phyloP scores from a whole-genome alignment of 495 filamentous ascomycete species.

The Penicillium riverlandense region DNA sequence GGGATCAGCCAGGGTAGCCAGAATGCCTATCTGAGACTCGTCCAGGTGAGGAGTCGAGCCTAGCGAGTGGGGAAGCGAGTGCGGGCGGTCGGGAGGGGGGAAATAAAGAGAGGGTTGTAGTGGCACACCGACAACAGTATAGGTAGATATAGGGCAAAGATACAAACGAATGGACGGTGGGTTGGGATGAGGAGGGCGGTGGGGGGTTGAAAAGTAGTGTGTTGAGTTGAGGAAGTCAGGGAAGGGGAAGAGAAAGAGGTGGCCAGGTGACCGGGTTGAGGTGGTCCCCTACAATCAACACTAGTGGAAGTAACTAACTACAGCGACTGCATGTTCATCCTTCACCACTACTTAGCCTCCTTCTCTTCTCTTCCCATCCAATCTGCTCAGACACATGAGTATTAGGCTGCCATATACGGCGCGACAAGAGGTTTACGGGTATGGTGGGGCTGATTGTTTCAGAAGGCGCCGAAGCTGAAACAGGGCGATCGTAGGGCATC shows the following conservation, averaged over 20 bases:
- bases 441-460: conserved; percentile 22
- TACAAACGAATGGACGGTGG: conserved; percentile 9
- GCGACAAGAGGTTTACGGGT: too few relatives aligned
- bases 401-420: too few relatives aligned
- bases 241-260: conserved; percentile 1
- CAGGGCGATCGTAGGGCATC: conserved; percentile 5
- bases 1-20: conserved; percentile 39
- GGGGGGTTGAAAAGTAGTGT: too few relatives aligned
- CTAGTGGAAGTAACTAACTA: not conserved
- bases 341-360: too few relatives aligned
- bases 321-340: too few relatives aligned
- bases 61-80: conserved; percentile 6
- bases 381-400: too few relatives aligned
- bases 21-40: conserved; percentile 21
- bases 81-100: conserved; percentile 1
- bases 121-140: not conserved
- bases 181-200: too few relatives aligned
- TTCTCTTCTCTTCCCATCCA: too few relatives aligned
- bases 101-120: not conserved
- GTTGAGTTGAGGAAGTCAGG: too few relatives aligned
- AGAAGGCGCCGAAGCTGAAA: conserved; percentile 26
- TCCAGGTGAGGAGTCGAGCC: conserved; percentile 1
- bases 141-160: too few relatives aligned
- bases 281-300: not conserved
- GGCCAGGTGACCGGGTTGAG: conserved; percentile 19